Conservation (phyloP, 2,329 filamentous ascomycete genomes). For the Exophiala spinifera region DNA sequence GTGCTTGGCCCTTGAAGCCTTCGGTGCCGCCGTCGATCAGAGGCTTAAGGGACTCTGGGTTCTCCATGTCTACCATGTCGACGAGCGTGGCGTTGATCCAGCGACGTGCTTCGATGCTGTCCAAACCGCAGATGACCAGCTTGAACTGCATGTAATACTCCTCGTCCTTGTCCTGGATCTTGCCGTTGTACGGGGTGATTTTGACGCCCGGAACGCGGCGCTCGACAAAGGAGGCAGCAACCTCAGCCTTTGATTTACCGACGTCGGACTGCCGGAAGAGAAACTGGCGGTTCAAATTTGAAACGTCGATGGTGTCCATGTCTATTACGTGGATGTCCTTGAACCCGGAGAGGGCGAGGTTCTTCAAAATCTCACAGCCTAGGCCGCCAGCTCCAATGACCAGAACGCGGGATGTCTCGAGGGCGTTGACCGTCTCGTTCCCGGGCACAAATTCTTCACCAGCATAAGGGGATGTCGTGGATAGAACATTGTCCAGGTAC, state of each 20-base stretch:
- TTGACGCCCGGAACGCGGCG: slow-evolving; percentile 82
- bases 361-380: slow-evolving; percentile 95
- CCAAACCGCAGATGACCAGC: slow-evolving; percentile 86
- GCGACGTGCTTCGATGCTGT: slow-evolving; percentile 94
- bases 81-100: slow-evolving; percentile 98
- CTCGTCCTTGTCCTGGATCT: slow-evolving; percentile 95
- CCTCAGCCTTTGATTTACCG: slow-evolving; percentile 88
- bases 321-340: slow-evolving; percentile 98
- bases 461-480: slow-evolving; percentile 74
- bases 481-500: slow-evolving; percentile 78
- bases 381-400: slow-evolving; percentile 75
- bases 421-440: slow-evolving; percentile 51
- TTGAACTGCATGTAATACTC: slow-evolving; percentile 97
- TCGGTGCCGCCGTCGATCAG: slow-evolving; percentile 96
- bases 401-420: slow-evolving; percentile 73
- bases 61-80: slow-evolving; percentile 79
- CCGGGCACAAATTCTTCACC: slow-evolving; percentile 59
- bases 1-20: slow-evolving; percentile 94
- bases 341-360: slow-evolving; percentile 91
- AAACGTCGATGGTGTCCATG: slow-evolving; percentile 99
- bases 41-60: slow-evolving; percentile 84
- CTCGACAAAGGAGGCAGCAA: slow-evolving; percentile 88
- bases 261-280: slow-evolving; percentile 90
- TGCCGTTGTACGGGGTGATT: slow-evolving; percentile 90
- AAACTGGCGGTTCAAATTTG: slow-evolving; percentile 96